Evolutionary conservation across 2,329 filamentous ascomycete species (phyloP).

Genomic region (Aureobasidium sp.): DNA sequence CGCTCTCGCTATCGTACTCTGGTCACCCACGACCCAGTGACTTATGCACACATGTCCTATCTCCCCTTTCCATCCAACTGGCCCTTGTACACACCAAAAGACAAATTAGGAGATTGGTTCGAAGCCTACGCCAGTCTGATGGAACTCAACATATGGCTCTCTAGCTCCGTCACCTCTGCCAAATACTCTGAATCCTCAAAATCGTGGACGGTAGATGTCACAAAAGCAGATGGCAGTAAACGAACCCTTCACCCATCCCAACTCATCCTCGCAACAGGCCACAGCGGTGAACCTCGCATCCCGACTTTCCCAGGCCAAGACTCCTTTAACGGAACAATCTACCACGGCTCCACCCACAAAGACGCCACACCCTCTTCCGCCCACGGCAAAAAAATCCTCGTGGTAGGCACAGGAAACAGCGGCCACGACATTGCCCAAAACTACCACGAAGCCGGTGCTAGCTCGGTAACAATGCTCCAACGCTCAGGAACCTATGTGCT

Average conservation of each 20-base stretch:
- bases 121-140: slow-evolving; percentile 69
- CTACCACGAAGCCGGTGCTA: slow-evolving; percentile 67
- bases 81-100: slow-evolving; percentile 77
- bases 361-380: slow-evolving; percentile 46
- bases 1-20: slow-evolving; percentile 49
- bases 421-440: slow-evolving; percentile 59
- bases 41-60: slow-evolving; percentile 68
- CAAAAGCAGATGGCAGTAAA: slow-evolving; percentile 46
- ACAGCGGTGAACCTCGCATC: slow-evolving; percentile 70
- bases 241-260: slow-evolving; percentile 68
- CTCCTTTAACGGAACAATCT: slow-evolving; percentile 65
- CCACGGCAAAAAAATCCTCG: slow-evolving; percentile 49
- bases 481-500: slow-evolving; percentile 72
- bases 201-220: slow-evolving; percentile 63
- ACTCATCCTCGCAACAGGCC: slow-evolving; percentile 73
- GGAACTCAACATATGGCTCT: slow-evolving; percentile 75
- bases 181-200: slow-evolving; percentile 57
- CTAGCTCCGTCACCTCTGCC: slow-evolving; percentile 53
- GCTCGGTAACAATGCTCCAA: slow-evolving; percentile 73
- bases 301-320: slow-evolving; percentile 54
- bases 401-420: slow-evolving; percentile 57
- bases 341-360: slow-evolving; percentile 54
- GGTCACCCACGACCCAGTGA: slow-evolving; percentile 74
- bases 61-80: slow-evolving; percentile 69
- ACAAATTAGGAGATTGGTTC: slow-evolving; percentile 75